Conservation (phyloP, 805 yeast species). For the Starmerella khaoyaiensis region DNA sequence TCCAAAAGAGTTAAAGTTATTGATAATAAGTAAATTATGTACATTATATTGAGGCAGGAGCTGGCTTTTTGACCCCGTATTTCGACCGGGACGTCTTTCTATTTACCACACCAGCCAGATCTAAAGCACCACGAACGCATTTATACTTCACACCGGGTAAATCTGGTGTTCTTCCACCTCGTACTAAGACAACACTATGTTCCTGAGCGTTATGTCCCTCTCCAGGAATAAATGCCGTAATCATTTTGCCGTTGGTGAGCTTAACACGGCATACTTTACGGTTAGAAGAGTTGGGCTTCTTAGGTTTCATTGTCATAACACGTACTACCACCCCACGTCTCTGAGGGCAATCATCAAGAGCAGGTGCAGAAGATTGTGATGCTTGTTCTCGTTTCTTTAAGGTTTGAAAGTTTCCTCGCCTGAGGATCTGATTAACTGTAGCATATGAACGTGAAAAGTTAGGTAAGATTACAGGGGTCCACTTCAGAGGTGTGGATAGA, state of each 20-base stretch:
- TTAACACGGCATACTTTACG: constrained; percentile 94
- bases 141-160: constrained; percentile 96
- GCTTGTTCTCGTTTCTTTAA: constrained; percentile 24
- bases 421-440: constrained; percentile 27
- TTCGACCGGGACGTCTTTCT: constrained; percentile 80
- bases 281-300: constrained; percentile 96
- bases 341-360: constrained; percentile 69
- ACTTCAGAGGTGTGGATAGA: background rate
- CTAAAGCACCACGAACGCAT: constrained; percentile 83
- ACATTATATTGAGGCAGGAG: constrained; percentile 18
- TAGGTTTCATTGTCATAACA: constrained; percentile 91
- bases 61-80: constrained; percentile 69
- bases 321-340: constrained; percentile 86
- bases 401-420: constrained; percentile 27
- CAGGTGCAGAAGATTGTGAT: constrained; percentile 56
- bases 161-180: constrained; percentile 99
- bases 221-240: constrained; percentile 92
- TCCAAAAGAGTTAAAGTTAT: background rate
- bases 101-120: constrained; percentile 88
- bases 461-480: background rate
- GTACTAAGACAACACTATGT: constrained; percentile 85
- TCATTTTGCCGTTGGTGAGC: constrained; percentile 74
- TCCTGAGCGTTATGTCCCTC: constrained; percentile 98
- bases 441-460: constrained; percentile 19
- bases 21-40: background rate